Conservation (phyloP, 164 flowering plant species). For the Kalanchoe fedtschenkoi region DNA sequence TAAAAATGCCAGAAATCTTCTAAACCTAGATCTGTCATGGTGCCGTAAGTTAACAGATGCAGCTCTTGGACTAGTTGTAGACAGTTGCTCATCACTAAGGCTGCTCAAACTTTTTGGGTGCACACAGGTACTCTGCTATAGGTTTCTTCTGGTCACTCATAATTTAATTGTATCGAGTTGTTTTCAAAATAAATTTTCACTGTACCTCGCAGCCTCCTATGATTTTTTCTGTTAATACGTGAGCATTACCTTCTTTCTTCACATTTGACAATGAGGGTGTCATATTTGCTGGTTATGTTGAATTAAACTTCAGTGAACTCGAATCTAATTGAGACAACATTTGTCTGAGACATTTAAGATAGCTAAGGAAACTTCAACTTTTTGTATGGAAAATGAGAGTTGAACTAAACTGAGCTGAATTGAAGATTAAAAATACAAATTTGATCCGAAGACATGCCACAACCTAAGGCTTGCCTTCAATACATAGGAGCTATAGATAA, state of each 20-base stretch:
- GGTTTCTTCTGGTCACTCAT: background rate
- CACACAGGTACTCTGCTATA: slow-evolving; percentile 25
- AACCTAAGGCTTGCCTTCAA: background rate
- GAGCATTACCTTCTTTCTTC: background rate
- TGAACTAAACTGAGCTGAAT: too few species aligned
- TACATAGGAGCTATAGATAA: background rate
- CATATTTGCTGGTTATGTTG: too few species aligned
- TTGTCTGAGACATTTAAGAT: too few species aligned
- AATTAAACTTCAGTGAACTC: too few species aligned
- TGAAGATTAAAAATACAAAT: too few species aligned
- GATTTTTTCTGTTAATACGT: background rate
- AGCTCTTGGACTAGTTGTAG: slow-evolving; percentile 24
- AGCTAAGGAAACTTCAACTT: too few species aligned
- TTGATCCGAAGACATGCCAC: too few species aligned
- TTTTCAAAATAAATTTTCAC: background rate
- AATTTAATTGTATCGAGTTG: background rate
- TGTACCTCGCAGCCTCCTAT: background rate
- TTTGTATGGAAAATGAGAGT: too few species aligned
- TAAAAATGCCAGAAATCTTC: slow-evolving; percentile 18
- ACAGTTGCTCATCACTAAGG: slow-evolving; percentile 24
- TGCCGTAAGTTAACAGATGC: slow-evolving; percentile 28
- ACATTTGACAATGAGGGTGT: too few species aligned
- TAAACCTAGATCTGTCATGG: slow-evolving; percentile 33
- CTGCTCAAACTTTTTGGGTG: slow-evolving; percentile 36
- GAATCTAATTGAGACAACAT: too few species aligned